These are phyloP conservation scores for Xylaria venustula DNA, from an alignment of 495 filamentous ascomycete species.

Conservation along the genomic window DNA sequence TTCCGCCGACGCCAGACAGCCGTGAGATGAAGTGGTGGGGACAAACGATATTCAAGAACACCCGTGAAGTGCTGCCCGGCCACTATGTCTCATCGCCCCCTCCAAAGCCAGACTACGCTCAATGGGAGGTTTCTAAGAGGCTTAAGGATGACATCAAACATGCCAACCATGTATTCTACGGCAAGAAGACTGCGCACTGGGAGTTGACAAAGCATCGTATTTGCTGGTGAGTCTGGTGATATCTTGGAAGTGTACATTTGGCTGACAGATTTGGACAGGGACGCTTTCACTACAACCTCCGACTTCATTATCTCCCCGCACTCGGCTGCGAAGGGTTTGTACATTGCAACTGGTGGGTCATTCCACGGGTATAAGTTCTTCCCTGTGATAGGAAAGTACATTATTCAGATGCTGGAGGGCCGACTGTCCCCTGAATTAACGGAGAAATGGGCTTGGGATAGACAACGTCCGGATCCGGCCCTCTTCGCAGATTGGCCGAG, in stretches of 20 bases:
- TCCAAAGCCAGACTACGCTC: slow-evolving; percentile 35
- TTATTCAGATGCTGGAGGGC: slow-evolving; percentile 55
- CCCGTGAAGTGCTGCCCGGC: slow-evolving; percentile 39
- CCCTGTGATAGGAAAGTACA: slow-evolving; percentile 61
- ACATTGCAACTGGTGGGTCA: slow-evolving; percentile 45
- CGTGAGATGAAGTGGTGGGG: slow-evolving; percentile 55
- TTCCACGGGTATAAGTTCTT: slow-evolving; percentile 62
- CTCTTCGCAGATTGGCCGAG: slow-evolving; percentile 22
- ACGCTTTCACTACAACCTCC: slow-evolving; percentile 41
- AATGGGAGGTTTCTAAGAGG: slow-evolving; percentile 48
- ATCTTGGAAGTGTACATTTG: background rate
- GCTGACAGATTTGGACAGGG: slow-evolving; percentile 20
- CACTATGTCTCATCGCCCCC: slow-evolving; percentile 52
- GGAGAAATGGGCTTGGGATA: slow-evolving; percentile 59
- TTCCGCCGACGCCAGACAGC: slow-evolving; percentile 37
- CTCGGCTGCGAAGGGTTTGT: slow-evolving; percentile 45
- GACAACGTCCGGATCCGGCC: slow-evolving; percentile 18
- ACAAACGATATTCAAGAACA: slow-evolving; percentile 54
- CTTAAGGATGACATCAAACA: slow-evolving; percentile 29
- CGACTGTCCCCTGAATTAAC: slow-evolving; percentile 40
- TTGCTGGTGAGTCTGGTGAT: slow-evolving; percentile 31
- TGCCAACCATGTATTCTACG: slow-evolving; percentile 26
- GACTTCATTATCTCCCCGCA: slow-evolving; percentile 60
- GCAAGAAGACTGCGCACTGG: slow-evolving; percentile 19
- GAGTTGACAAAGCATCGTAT: slow-evolving; percentile 28